Evolutionary conservation across 2,329 filamentous ascomycete genomes (phyloP), one percentile per base, ranked within the genome.

Genomic region (Hymenoscyphus repandus): DNA sequence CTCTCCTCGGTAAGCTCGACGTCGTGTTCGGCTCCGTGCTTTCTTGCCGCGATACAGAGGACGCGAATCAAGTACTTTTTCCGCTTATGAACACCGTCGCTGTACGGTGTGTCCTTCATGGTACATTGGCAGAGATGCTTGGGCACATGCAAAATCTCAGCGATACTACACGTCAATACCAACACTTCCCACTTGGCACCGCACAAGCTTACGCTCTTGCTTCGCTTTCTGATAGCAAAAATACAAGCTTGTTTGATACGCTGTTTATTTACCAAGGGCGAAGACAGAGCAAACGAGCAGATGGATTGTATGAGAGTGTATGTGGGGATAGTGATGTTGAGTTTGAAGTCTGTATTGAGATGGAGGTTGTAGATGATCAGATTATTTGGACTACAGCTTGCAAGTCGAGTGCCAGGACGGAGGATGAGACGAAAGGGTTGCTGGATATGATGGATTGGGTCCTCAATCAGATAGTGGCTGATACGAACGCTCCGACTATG

Each of bases 71-170:
- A 22, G 68, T 92, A 11, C 75, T 91, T 63, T 96, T 96, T 61
- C 92, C 91, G 0, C 89, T 87, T 0, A 96, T 96, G 88, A 96
- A 95, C 63, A 96, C 91, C 0, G 83, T 96, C 0, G 80, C 86
- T 0, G 74, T 95, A 6, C 78, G 90, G 10, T 78, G 78, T 1
- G 75, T 91, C 2, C 66, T 96, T 2, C 86, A 93, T 59, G 88
- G 88, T 1, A 82, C 76, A 0, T 70, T 78, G 0, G 57, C 66
- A 0, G 76, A 83, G 0, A 83, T 95, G 69, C 69, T 96, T 27
- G 74, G 72, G 11, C 87, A 91, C 62, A 75, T 90, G 57, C 90
- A 96, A 62, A 78, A 83, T 1, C 85, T 79, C 53, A 79, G 88
- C 67, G 73, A 76, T 1, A 76, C 77, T 20, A 78, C 90, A 30